These are phyloP conservation scores for Ramaria sp. DNA, from an alignment of 768 basidiomycete genomes.

Conservation along the genomic window DNA sequence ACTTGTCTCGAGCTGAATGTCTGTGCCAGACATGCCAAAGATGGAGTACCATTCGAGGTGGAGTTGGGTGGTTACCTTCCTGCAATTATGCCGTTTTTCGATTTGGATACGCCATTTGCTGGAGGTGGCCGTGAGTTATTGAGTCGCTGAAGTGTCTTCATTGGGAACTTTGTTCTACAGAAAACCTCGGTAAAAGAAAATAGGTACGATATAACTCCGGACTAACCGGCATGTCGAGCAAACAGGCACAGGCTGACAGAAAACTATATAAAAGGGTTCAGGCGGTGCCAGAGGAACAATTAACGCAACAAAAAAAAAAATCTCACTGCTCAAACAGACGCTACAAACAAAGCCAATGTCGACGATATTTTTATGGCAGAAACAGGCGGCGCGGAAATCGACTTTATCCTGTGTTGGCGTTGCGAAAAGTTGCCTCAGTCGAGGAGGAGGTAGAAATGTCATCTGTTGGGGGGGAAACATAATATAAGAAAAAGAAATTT, in stretches of 20 bases:
- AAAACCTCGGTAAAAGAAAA: slow-evolving; percentile 5
- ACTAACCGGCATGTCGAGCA: slow-evolving; percentile 89
- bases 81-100: slow-evolving; percentile 3
- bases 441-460: slow-evolving; percentile 63
- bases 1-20: no score
- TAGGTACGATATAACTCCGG: not conserved
- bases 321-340: slow-evolving; percentile 93
- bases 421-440: slow-evolving; percentile 65
- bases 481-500: slow-evolving; percentile 14
- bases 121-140: slow-evolving; percentile 43
- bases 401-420: slow-evolving; percentile 91
- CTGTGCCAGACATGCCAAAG: no score
- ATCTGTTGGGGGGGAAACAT: slow-evolving; percentile 45
- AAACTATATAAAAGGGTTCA: no score
- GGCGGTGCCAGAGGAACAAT: no score
- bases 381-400: slow-evolving; percentile 95
- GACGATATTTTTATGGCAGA: slow-evolving; percentile 95
- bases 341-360: slow-evolving; percentile 98
- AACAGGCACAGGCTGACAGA: slow-evolving; percentile 87
- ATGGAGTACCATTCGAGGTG: no score
- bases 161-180: slow-evolving; percentile 84
- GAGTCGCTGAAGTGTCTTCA: slow-evolving; percentile 79
- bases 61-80: not conserved
- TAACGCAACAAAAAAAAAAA: no score
- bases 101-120: not conserved